Evolutionary conservation across 2,329 filamentous ascomycete species (phyloP).

Genomic region (Lasiodiplodia sp.): DNA sequence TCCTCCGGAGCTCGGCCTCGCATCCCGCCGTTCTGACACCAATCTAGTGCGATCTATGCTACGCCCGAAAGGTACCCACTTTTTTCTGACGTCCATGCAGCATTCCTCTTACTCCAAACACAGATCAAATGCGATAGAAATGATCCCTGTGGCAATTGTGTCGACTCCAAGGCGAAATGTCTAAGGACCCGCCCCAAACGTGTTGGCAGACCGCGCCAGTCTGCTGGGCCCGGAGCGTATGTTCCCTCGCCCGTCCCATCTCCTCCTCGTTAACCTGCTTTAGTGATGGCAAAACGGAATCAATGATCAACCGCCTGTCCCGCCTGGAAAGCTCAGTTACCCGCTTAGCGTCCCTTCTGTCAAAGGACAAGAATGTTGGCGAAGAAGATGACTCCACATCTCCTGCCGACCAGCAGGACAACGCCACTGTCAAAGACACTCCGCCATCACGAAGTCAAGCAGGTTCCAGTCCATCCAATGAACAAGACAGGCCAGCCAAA

Average conservation of each 20-base stretch:
- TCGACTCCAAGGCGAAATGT: conserved; percentile 38
- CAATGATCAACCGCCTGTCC: conserved; percentile 12
- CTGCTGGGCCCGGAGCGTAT: conserved; percentile 7
- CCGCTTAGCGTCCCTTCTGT: conserved; percentile 13
- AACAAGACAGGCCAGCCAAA: conserved; percentile 10
- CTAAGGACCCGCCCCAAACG: conserved; percentile 37
- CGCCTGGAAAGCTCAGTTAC: conserved; percentile 25
- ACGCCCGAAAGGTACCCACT: conserved; percentile 26
- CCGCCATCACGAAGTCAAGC: background rate
- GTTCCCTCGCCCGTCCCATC: background rate
- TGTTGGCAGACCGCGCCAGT: conserved; percentile 24
- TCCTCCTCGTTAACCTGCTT: background rate
- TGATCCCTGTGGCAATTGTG: conserved; percentile 43
- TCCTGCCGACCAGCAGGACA: background rate
- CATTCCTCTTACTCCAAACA: conserved; percentile 2
- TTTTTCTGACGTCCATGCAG: background rate
- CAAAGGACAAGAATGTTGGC: background rate
- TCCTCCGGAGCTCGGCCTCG: background rate
- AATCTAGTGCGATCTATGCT: conserved; percentile 25
- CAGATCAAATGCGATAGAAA: conserved; percentile 47
- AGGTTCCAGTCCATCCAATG: background rate
- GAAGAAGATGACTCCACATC: background rate
- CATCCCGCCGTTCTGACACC: background rate
- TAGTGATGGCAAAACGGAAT: conserved; percentile 28
- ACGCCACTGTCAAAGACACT: background rate